Conservation (phyloP, 495 filamentous ascomycete species). For the Recurvomyces mirabilis region DNA sequence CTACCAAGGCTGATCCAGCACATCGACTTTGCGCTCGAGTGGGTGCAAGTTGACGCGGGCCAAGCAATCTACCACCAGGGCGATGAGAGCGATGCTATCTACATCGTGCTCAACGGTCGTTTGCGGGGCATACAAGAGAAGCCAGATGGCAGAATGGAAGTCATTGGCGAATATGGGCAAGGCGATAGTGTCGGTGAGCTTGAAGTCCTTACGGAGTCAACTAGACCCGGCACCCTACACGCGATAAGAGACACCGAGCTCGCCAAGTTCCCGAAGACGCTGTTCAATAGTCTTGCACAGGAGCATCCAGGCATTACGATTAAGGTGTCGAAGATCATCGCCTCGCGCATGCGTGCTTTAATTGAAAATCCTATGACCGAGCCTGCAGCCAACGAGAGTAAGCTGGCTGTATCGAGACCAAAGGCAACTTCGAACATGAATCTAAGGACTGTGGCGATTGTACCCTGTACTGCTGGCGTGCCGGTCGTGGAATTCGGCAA, state of each 20-base stretch:
- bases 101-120: slow-evolving; percentile 90
- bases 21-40: slow-evolving; percentile 96
- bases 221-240: slow-evolving; percentile 76
- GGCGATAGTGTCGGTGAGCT: slow-evolving; percentile 95
- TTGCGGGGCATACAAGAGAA: slow-evolving; percentile 69
- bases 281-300: slow-evolving; percentile 94
- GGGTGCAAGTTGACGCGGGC: slow-evolving; percentile 91
- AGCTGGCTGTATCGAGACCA: slow-evolving; percentile 44
- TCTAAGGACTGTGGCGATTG: slow-evolving; percentile 79
- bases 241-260: slow-evolving; percentile 95
- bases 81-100: slow-evolving; percentile 96
- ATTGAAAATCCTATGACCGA: slow-evolving; percentile 70
- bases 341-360: slow-evolving; percentile 80
- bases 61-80: slow-evolving; percentile 89
- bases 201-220: slow-evolving; percentile 92
- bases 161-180: slow-evolving; percentile 88
- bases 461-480: slow-evolving; percentile 83
- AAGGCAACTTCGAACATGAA: slow-evolving; percentile 81
- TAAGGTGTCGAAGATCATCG: slow-evolving; percentile 97
- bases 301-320: slow-evolving; percentile 98
- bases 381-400: slow-evolving; percentile 32
- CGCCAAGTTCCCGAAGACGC: slow-evolving; percentile 86
- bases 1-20: slow-evolving; percentile 87
- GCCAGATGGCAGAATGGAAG: slow-evolving; percentile 69
- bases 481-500: slow-evolving; percentile 93